Evolutionary conservation across 768 basidiomycete species (phyloP).

Genomic region (Termitomyces bulborhizus): DNA sequence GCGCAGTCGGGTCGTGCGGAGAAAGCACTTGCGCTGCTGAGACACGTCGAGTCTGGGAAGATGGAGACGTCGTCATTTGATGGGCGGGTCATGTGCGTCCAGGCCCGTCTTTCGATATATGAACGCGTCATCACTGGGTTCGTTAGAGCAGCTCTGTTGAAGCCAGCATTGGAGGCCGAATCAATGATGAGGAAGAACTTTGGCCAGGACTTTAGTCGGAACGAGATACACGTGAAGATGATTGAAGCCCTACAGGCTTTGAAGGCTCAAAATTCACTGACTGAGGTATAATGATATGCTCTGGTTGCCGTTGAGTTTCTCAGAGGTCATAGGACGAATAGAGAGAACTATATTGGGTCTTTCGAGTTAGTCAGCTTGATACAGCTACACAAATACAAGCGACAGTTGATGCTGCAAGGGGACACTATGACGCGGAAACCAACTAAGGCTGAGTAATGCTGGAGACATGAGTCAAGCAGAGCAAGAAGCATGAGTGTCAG

Average conservation of each 20-base stretch:
- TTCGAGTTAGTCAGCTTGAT: too few relatives aligned
- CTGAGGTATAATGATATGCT: background rate
- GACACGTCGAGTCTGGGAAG: constrained; percentile 2
- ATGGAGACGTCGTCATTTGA: constrained; percentile 1
- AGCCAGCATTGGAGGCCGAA: constrained; percentile 12
- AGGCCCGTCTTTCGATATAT: constrained; percentile 7
- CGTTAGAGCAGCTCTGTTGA: constrained; percentile 8
- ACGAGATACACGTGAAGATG: background rate
- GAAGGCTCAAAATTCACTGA: background rate
- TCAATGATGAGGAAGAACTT: constrained; percentile 10
- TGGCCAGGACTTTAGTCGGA: background rate
- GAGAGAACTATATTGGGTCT: too few relatives aligned
- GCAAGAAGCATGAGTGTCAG: too few relatives aligned
- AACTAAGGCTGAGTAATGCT: too few relatives aligned
- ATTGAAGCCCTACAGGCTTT: constrained; percentile 6
- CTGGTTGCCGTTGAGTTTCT: too few relatives aligned
- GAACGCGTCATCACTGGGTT: constrained; percentile 12
- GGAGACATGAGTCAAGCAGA: too few relatives aligned
- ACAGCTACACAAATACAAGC: too few relatives aligned
- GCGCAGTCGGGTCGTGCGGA: constrained; percentile 11
- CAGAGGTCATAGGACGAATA: too few relatives aligned
- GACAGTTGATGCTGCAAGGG: too few relatives aligned
- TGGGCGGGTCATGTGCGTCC: background rate
- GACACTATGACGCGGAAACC: too few relatives aligned
- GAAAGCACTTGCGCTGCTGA: constrained; percentile 10